Evolutionary conservation across 2,329 filamentous ascomycete species (phyloP), one percentile per base, ranked within the genome.

Genomic region (Gyromitra esculenta): DNA sequence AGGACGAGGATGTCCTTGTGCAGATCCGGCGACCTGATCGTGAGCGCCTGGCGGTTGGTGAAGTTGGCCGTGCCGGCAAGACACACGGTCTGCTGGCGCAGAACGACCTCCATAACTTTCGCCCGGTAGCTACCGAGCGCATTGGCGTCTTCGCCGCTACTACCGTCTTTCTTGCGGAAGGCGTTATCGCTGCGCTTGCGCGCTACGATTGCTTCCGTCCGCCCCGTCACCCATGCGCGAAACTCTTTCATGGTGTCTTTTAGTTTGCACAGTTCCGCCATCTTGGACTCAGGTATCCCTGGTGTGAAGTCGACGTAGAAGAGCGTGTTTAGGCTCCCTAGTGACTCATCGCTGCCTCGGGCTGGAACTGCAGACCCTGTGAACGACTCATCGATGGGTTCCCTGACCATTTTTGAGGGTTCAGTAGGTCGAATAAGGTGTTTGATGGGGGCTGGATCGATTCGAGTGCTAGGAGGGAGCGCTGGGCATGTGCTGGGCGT

Each of bases 231-330:
- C 31, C 35, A 60, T 11, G 57, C 39, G 9, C 57, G 8, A 2
- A 41, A 39, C 7, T 60, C 57, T 15, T 6, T n/a, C 31, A 60
- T 41, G 15, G 31, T 41, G 7, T 39, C 15, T 25, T 60, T 60
- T 25, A 39, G 35, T 35, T 41, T 15, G 5, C 31, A 7, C 31
- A 60, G 57, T 5, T 60, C 31, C 11, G 48, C 48, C 13, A 50
- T n/a, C 39, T 37, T 25, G 25, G 35, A 41, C 7, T 41, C 39
- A 11, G 57, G 57, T 5, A 41, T 11, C 31, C 13, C 25, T 6
- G 31, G 31, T 11, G 39, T 60, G 15, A 60, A 39, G 57, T 60
- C 39, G 57, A 60, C 57, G 31, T 60, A 60, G 31, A 60, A 60
- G 21, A 60, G 31, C 7, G 57, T 60, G 8, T 37, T 37, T 15